Evolutionary conservation across 2,329 filamentous ascomycete species (phyloP), one percentile per base, ranked within the genome.

Genomic region (Fusarium sterilihyphosum): DNA sequence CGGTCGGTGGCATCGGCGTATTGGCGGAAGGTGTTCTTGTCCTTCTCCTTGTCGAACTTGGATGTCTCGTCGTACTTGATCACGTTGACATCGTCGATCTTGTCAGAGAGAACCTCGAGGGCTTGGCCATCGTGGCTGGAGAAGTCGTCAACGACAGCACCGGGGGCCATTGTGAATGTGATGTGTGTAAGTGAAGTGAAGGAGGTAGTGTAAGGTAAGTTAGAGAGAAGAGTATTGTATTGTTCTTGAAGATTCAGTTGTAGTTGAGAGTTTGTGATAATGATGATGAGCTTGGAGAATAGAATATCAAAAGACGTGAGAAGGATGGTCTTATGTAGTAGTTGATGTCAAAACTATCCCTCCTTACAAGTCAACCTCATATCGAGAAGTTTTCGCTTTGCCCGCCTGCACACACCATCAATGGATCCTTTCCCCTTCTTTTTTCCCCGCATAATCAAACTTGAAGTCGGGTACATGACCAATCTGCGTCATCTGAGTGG

Each of bases 1-100:
- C 93, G 90, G 84, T 94, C 92, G 84, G 92, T 94, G 47, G 94
- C 94, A 22, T 92, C 91, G 78, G 94, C 91, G 84, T 96, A 98
- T 81, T 96, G 92, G 40, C 95, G 89, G 85, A 96, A 96, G 74
- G 92, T 87, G 29, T 90, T 88, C 86, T 95, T 95, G 87, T 96
- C 92, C 82, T 96, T 96, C 53, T 89, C 85, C 53, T 88, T 83
- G 81, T 95, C 93, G 81, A 95, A 94, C 74, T 92, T 85, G 67
- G 92, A 92, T 69, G 86, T 74, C 12, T 79, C 73, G 77, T 85
- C 83, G 79, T 84, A 86, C 78, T 88, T 88, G 73, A 88, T 82
- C 56, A 85, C 82, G 79, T 90, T 89, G 79, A 90, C 85, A n/a
- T 85, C 82, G 79, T 90, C 83, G 50, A 84, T 81, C 77, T 81